Conservation (phyloP, 1,284 basidiomycete genomes). For the Cronartium ribicola region DNA sequence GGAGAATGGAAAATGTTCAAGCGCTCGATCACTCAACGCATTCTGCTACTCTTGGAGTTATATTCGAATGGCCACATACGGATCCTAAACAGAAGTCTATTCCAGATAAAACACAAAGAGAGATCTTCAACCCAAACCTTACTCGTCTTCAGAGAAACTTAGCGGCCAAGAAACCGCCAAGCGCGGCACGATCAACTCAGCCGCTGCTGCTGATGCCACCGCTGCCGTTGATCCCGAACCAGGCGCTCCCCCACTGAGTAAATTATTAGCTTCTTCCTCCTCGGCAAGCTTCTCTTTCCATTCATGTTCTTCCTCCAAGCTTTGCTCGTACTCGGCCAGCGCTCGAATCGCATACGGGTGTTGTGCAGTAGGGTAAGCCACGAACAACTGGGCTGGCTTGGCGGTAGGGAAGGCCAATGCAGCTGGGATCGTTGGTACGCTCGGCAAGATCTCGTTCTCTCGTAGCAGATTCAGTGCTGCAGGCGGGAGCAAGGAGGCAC, state of each 20-base stretch:
- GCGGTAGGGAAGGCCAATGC: not conserved
- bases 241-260: not conserved
- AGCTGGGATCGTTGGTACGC: not conserved
- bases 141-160: conserved; percentile 39
- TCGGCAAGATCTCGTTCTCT: conserved; percentile 42
- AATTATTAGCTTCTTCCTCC: conserved; percentile 18
- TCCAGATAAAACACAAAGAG: not conserved
- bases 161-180: conserved; percentile 36
- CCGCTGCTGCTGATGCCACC: not conserved
- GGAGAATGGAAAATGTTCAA: too few relatives aligned
- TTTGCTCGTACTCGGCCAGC: conserved; percentile 36
- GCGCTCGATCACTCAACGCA: too few relatives aligned
- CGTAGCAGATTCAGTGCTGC: conserved; percentile 48
- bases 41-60: too few relatives aligned
- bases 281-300: conserved; percentile 37
- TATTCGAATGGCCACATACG: too few relatives aligned
- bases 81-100: too few relatives aligned
- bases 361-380: conserved; percentile 1
- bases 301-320: conserved; percentile 33
- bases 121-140: not conserved
- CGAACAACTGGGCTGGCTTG: not conserved
- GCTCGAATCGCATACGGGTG: conserved; percentile 34
- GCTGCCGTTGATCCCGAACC: not conserved
- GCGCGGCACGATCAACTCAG: conserved; percentile 25
- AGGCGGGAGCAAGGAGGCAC: conserved; percentile 49